Percentiles rank a stretch among this genome's conserved stretches.
phyloP scores from a whole-genome alignment of 2,329 filamentous ascomycete genomes.

The Fusarium marasasianum region DNA sequence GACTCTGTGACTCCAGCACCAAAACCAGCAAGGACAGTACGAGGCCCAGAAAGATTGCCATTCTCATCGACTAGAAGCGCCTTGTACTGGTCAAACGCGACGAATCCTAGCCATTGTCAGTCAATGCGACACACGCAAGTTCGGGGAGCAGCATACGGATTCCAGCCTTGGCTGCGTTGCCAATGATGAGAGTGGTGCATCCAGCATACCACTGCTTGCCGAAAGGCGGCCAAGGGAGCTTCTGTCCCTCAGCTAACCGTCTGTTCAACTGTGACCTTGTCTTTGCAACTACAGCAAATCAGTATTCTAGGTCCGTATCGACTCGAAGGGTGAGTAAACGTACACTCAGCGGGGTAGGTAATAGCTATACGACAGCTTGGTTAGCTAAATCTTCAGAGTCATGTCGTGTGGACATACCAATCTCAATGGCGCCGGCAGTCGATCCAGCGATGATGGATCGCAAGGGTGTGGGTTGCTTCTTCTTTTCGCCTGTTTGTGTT shows the following conservation, averaged over 20 bases:
- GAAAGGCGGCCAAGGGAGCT: slow-evolving; percentile 94
- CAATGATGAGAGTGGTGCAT: slow-evolving; percentile 95
- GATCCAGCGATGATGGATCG: slow-evolving; percentile 93
- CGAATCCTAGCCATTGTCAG: slow-evolving; percentile 64
- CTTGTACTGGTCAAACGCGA: slow-evolving; percentile 97
- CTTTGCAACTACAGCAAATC: slow-evolving; percentile 76
- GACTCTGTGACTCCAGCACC: slow-evolving; percentile 95
- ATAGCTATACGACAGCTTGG: slow-evolving; percentile 63
- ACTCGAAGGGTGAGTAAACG: slow-evolving; percentile 39
- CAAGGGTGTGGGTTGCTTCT: slow-evolving; percentile 74
- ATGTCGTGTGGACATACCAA: slow-evolving; percentile 64
- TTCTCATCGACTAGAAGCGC: slow-evolving; percentile 80
- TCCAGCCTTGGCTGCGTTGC: slow-evolving; percentile 95
- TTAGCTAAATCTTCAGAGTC: slow-evolving; percentile 13
- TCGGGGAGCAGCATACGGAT: slow-evolving; percentile 71
- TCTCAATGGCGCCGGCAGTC: slow-evolving; percentile 94
- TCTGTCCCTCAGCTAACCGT: slow-evolving; percentile 80
- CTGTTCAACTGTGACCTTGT: slow-evolving; percentile 94
- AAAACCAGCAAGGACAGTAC: slow-evolving; percentile 92
- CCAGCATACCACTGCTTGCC: slow-evolving; percentile 96
- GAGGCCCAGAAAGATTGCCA: slow-evolving; percentile 88
- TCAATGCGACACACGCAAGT: background rate
- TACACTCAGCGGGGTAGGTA: slow-evolving; percentile 94
- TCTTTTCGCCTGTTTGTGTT: slow-evolving; percentile 44
- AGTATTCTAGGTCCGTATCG: background rate